These are phyloP conservation scores for Westerdykella aurantiaca DNA, from an alignment of 2,329 filamentous ascomycete species.

Conservation along the genomic window DNA sequence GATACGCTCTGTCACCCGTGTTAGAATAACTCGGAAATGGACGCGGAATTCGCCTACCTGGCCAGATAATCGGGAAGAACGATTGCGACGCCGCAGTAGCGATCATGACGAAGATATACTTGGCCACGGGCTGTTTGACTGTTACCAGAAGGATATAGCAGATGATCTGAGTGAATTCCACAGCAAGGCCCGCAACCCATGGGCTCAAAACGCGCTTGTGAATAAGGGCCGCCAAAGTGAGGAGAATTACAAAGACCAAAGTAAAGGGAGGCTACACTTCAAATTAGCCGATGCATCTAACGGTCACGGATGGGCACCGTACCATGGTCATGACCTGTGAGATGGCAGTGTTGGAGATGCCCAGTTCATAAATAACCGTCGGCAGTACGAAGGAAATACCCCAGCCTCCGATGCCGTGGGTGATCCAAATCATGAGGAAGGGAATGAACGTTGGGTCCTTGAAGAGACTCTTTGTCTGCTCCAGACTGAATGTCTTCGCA, in stretches of 20 bases:
- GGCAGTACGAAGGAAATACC: conserved; percentile 20
- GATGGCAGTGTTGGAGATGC: conserved; percentile 15
- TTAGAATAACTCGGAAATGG: no score
- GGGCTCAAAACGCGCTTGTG: conserved; percentile 17
- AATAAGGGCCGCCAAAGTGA: conserved; percentile 14
- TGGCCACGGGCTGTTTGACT: conserved; percentile 30
- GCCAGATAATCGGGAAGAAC: conserved; percentile 40
- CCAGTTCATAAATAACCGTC: conserved; percentile 17
- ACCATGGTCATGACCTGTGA: conserved; percentile 21
- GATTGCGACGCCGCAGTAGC: conserved; percentile 37
- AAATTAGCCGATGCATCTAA: not conserved
- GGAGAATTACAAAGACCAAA: conserved; percentile 18
- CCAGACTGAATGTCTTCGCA: conserved; percentile 19
- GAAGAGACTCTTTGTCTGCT: conserved; percentile 14
- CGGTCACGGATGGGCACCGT: conserved; percentile 5
- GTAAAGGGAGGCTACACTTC: conserved; percentile 14
- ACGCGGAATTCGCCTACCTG: conserved; percentile 3
- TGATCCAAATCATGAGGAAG: conserved; percentile 22
- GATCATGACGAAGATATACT: conserved; percentile 39
- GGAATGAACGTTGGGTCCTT: conserved; percentile 15
- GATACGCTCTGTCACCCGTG: conserved; percentile 27
- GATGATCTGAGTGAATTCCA: conserved; percentile 32
- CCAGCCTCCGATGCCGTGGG: conserved; percentile 20
- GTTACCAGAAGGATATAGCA: conserved; percentile 40
- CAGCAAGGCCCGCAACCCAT: conserved; percentile 18